phyloP scores from a whole-genome alignment of 1,284 basidiomycete species.

The Puccinia polysora region DNA sequence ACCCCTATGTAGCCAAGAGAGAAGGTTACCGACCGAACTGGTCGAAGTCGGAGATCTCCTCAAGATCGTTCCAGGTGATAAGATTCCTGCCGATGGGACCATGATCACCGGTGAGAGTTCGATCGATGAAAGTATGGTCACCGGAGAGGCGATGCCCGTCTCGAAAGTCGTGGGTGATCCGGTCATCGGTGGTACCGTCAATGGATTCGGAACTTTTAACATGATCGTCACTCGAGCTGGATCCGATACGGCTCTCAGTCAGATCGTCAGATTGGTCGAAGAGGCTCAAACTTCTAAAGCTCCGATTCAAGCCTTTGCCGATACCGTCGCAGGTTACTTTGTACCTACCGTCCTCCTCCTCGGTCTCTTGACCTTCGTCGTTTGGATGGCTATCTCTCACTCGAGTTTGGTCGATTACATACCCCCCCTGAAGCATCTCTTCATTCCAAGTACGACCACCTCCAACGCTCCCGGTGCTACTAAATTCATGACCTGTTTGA shows the following conservation, averaged over 20 bases:
- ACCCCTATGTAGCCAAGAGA: slow-evolving; percentile 72
- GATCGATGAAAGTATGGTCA: slow-evolving; percentile 94
- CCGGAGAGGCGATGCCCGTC: slow-evolving; percentile 89
- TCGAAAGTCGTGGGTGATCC: slow-evolving; percentile 73
- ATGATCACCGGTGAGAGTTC: slow-evolving; percentile 78
- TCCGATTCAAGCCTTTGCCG: slow-evolving; percentile 95
- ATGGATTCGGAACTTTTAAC: slow-evolving; percentile 90
- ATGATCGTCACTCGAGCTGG: slow-evolving; percentile 92
- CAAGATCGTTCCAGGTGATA: slow-evolving; percentile 93
- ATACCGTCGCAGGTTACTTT: slow-evolving; percentile 88
- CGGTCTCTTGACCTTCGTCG: slow-evolving; percentile 72
- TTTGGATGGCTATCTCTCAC: slow-evolving; percentile 75
- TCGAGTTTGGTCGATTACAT: slow-evolving; percentile 60
- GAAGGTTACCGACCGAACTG: slow-evolving; percentile 86
- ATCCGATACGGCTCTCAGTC: slow-evolving; percentile 87
- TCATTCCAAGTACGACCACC: slow-evolving; percentile 59
- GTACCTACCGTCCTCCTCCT: slow-evolving; percentile 86
- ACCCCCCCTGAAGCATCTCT: slow-evolving; percentile 63
- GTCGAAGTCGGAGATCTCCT: slow-evolving; percentile 89
- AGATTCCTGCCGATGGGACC: slow-evolving; percentile 89
- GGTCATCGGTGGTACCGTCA: slow-evolving; percentile 95
- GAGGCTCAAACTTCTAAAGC: slow-evolving; percentile 97
- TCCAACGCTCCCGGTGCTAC: slow-evolving; percentile 5
- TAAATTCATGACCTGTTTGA: slow-evolving; percentile 85
- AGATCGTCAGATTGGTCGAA: slow-evolving; percentile 94